Conservation (phyloP, 345 rosid species). For the Xanthoceras sorbifolium region DNA sequence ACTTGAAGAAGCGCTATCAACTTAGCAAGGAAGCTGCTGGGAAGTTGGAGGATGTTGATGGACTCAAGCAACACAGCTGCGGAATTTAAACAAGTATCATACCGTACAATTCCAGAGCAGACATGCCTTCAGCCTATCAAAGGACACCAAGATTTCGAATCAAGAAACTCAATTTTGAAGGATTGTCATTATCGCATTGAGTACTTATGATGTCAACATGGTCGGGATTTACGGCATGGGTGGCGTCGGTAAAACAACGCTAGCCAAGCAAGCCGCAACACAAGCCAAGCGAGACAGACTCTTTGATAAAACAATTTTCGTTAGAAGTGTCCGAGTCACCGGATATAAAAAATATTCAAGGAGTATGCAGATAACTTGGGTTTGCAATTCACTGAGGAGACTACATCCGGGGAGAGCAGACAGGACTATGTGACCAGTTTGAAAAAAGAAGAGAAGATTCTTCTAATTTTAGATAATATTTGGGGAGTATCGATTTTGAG, state of each 20-base stretch:
- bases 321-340: slow-evolving; percentile 11
- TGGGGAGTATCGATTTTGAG: slow-evolving; percentile 27
- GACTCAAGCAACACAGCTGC: too few species aligned
- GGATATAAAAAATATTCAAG: slow-evolving; percentile 26
- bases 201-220: neutral
- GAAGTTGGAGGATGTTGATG: too few species aligned
- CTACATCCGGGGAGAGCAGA: neutral
- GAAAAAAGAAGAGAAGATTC: slow-evolving; percentile 18
- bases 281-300: neutral
- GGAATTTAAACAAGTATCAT: too few species aligned
- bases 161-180: neutral
- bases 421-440: slow-evolving; percentile 1
- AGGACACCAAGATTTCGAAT: neutral
- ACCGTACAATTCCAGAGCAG: too few species aligned
- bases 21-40: too few species aligned
- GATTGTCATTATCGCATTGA: neutral
- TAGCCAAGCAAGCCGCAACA: slow-evolving; percentile 5
- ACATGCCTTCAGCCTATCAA: too few species aligned
- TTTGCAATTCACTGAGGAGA: neutral
- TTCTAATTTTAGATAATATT: slow-evolving; percentile 33
- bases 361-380: slow-evolving; percentile 16
- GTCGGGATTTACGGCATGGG: slow-evolving; percentile 7
- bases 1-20: too few species aligned
- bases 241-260: slow-evolving; percentile 12
- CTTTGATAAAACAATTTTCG: slow-evolving; percentile 18